These are phyloP conservation scores for Raffaelea arxii DNA, from an alignment of 2,329 filamentous ascomycete species.

Conservation along the genomic window DNA sequence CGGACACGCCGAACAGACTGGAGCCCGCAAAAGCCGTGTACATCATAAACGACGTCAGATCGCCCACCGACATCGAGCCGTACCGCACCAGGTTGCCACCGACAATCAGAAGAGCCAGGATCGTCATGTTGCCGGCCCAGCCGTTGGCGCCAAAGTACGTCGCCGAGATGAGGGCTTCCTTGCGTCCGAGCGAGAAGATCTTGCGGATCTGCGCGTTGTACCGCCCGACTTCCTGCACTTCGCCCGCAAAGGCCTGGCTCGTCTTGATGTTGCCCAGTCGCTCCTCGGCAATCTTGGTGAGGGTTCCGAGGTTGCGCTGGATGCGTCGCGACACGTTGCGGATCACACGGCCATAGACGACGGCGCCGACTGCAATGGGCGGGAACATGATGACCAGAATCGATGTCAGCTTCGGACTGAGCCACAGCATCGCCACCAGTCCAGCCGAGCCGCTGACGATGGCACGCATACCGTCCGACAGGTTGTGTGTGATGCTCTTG, in stretches of 20 bases:
- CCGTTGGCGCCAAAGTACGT: constrained; percentile 83
- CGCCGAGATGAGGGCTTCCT: constrained; percentile 78
- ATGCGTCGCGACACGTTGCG: constrained; percentile 85
- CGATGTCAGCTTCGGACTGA: constrained; percentile 81
- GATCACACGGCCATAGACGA: constrained; percentile 84
- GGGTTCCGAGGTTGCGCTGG: constrained; percentile 81
- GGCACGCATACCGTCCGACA: constrained; percentile 89
- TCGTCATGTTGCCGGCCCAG: constrained; percentile 93
- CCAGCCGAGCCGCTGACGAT: constrained; percentile 85
- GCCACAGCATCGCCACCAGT: constrained; percentile 89
- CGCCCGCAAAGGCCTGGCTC: constrained; percentile 90
- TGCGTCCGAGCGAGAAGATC: constrained; percentile 82
- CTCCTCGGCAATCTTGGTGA: constrained; percentile 97
- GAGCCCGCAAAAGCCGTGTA: constrained; percentile 82
- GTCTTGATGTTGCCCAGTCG: constrained; percentile 95
- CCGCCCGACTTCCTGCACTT: constrained; percentile 78
- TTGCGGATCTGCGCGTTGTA: constrained; percentile 89
- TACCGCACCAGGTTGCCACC: constrained; percentile 84
- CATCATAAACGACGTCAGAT: constrained; percentile 96
- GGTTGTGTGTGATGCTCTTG: constrained; percentile 95
- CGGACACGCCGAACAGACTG: constrained; percentile 85
- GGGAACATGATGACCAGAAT: constrained; percentile 82
- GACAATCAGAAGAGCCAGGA: constrained; percentile 79
- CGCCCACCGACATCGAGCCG: constrained; percentile 80
- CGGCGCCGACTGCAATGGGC: constrained; percentile 79